Evolutionary conservation across 106 monocot genomes (phyloP), one percentile per base, ranked within the genome.

Genomic region (Cymbidium sinense): DNA sequence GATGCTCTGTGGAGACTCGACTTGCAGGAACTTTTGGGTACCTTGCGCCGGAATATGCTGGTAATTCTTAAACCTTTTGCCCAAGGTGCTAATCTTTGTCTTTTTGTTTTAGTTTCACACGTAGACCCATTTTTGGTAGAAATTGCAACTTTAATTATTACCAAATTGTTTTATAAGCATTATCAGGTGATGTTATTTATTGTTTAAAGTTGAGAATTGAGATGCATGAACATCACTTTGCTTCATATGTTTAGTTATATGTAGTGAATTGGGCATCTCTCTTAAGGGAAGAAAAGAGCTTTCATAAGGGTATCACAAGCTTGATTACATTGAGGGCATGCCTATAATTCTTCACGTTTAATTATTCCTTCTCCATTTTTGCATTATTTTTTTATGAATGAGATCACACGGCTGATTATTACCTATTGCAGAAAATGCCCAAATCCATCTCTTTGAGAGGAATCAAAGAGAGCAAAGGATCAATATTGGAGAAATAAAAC

Each of bases 31-130:
- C 86, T 73, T 86, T 86, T 29, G 86, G 86, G 17, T 86, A 86
- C 72, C 86, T 86, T 62, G 86, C 86, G n/a, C 86, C 86, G 9
- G 86, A 86, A n/a, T 86, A 86, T 86, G 86, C 86, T 72, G 86
- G 86, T 86, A 86, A 80, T 33, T 33, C 23, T 58, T 58, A 21
- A n/a, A 58, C 6, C 23, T n/a, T 23, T n/a, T n/a, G 21, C 11
- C 58, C 23, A 23, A n/a, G 58, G 4, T n/a, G 21, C 58, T 1
- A 58, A 34, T 19, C 43, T 31, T 64, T 29, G 44, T 74, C 11
- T 27, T 25, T 19, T 33, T 21, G 2, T 29, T 17, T 21, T 20
- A 30, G 50, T 23, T 34, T 15, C 21, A 29, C 58, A 4, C 30
- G 3, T 76, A 13, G 61, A 13, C 34, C 5, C 51, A 18, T 25